Evolutionary conservation across 805 yeast species (phyloP), one percentile per base, ranked within the genome.

Genomic region (Starmerella kuoi): DNA sequence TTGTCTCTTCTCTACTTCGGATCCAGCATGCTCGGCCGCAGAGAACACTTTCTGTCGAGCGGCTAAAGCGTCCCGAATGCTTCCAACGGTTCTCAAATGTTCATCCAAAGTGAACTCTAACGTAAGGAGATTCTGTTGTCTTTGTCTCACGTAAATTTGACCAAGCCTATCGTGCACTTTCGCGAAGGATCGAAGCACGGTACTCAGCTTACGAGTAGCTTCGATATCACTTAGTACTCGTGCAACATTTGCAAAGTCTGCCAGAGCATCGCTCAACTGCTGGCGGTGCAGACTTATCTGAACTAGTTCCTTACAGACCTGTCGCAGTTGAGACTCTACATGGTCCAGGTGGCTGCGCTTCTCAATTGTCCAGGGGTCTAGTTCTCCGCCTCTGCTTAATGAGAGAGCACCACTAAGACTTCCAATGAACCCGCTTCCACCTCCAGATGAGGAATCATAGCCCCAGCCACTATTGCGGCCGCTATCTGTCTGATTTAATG

Each of bases 31-130:
- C 40, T 61, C 68, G 25, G 75, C 66, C 18, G 67, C 63, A 8
- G 70, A 61, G 24, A 74, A 60, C 37, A 66, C 57, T 50, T 76
- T 81, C 44, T 74, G 70, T 51, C 97, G 70, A 44, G 84, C 85
- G 36, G 76, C 76, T 50, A 87, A 78, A 4, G 82, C 76, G 35
- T 75, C 71, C 49, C 79, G 73, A 25, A 85, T 72, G 23, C 94
- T 82, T 8, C 80, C 77, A 21, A 87, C 74, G 14, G 78, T 65
- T 38, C 97, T 70, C 37, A 77, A 66, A 58, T 91, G 87, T 57
- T 87, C 96, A 57, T 88, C 95, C 31, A 88, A 65, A 1, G 94
- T 83, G 21, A 81, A 73, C 2, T 94, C 94, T 36, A 88, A 63
- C 0, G 95, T 85, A 48, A 88, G 64, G 54, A 86, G 74, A 51